These are phyloP conservation scores for Ophiocordyceps camponoti-rufipedis DNA, from an alignment of 2,329 filamentous ascomycete species.

Conservation along the genomic window DNA sequence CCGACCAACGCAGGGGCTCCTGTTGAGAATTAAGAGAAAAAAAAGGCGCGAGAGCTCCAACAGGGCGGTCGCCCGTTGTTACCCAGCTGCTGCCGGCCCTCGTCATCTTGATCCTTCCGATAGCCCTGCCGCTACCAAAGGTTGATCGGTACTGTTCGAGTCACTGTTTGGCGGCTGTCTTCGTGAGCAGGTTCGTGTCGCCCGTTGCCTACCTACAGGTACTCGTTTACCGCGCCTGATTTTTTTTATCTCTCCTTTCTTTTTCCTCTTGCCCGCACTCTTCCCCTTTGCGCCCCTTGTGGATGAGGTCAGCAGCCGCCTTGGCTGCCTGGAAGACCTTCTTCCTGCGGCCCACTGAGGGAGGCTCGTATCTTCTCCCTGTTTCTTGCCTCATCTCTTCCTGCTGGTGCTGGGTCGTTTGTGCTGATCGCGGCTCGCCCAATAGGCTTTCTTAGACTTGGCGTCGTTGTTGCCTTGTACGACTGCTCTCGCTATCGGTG, in stretches of 20 bases:
- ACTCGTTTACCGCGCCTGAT: not conserved
- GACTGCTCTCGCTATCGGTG: no score
- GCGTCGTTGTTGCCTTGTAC: no score
- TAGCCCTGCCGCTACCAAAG: not conserved
- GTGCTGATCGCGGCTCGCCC: not conserved
- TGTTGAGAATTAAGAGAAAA: not conserved
- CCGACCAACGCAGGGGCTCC: no score
- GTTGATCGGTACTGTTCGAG: not conserved
- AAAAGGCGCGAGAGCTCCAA: not conserved
- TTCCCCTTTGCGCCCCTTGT: not conserved
- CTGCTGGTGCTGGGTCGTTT: not conserved
- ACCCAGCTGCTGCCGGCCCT: no score
- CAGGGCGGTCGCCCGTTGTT: not conserved
- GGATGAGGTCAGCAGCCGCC: not conserved
- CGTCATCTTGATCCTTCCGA: not conserved
- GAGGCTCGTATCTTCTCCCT: not conserved
- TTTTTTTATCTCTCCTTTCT: not conserved
- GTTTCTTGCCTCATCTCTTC: not conserved
- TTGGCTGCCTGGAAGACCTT: constrained; percentile 1
- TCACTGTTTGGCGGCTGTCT: not conserved
- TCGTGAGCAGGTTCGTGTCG: no score
- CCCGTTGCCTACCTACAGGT: not conserved
- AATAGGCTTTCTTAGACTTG: not conserved
- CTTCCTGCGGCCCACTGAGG: constrained; percentile 1
- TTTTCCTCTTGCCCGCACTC: not conserved